Conservation (phyloP, 768 basidiomycete genomes). For the Boletus rubescentipes region DNA sequence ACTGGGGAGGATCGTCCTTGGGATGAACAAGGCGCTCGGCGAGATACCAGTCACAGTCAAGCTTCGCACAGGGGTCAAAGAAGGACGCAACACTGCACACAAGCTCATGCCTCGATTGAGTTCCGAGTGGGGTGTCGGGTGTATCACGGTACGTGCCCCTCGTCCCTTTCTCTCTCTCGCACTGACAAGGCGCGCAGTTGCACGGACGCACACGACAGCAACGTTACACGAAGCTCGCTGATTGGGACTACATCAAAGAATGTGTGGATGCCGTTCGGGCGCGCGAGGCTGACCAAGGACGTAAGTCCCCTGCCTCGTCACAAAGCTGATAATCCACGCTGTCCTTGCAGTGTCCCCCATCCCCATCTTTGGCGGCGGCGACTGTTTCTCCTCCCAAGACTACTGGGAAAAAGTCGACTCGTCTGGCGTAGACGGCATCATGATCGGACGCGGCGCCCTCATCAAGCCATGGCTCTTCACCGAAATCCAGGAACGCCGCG, state of each 20-base stretch:
- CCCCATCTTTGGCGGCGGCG: slow-evolving; percentile 97
- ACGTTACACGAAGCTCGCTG: slow-evolving; percentile 87
- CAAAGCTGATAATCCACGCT: background rate
- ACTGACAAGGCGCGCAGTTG: slow-evolving; percentile 49
- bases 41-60: slow-evolving; percentile 91
- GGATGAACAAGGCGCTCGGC: slow-evolving; percentile 90
- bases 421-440: slow-evolving; percentile 91
- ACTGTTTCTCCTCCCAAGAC: slow-evolving; percentile 84
- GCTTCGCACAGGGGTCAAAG: slow-evolving; percentile 90
- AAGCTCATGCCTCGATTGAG: slow-evolving; percentile 84
- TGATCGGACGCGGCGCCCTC: slow-evolving; percentile 92
- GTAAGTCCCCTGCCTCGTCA: slow-evolving; percentile 40
- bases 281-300: slow-evolving; percentile 65
- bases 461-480: slow-evolving; percentile 98
- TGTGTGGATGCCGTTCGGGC: slow-evolving; percentile 82
- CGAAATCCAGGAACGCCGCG: slow-evolving; percentile 87
- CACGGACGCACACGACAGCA: slow-evolving; percentile 96
- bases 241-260: slow-evolving; percentile 91
- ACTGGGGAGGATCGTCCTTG: slow-evolving; percentile 81
- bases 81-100: slow-evolving; percentile 82
- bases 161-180: background rate
- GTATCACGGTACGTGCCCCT: slow-evolving; percentile 38
- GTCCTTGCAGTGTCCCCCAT: slow-evolving; percentile 61
- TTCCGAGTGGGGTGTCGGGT: slow-evolving; percentile 46
- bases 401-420: slow-evolving; percentile 76